phyloP scores from a whole-genome alignment of 306 rosid genomes.

The Prunus mume region DNA sequence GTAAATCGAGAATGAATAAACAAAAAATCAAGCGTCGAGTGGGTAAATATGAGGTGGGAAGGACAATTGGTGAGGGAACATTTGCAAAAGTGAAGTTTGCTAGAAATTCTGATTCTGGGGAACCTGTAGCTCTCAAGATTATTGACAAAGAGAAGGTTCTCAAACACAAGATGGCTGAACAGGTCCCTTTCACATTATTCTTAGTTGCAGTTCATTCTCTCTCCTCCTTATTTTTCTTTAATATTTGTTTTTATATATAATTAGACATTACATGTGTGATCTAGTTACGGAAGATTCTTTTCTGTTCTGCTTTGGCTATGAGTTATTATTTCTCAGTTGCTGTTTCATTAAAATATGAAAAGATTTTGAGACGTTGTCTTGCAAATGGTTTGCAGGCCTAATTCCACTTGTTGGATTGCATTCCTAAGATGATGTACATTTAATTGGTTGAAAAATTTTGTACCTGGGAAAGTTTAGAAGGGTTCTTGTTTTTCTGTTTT shows the following conservation, averaged over 20 bases:
- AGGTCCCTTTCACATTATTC: conserved; percentile 42
- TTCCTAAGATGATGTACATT: background rate
- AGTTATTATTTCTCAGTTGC: background rate
- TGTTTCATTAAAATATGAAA: background rate
- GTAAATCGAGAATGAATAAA: conserved; percentile 62
- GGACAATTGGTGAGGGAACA: conserved; percentile 97
- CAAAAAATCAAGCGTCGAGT: conserved; percentile 80
- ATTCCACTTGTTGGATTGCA: background rate
- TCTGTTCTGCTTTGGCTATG: background rate
- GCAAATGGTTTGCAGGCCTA: background rate
- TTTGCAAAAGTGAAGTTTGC: conserved; percentile 96
- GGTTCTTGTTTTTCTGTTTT: background rate
- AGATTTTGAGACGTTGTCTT: background rate
- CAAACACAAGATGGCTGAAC: conserved; percentile 98
- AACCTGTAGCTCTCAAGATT: conserved; percentile 82
- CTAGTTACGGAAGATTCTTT: background rate
- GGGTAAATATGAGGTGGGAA: conserved; percentile 91
- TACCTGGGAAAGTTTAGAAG: background rate
- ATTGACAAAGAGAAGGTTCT: conserved; percentile 97
- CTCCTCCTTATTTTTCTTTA: background rate
- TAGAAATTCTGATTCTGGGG: conserved; percentile 73
- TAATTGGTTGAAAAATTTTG: background rate
- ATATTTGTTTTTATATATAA: too few relatives aligned
- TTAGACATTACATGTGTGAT: background rate
- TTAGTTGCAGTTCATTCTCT: background rate